These are phyloP conservation scores for Pythium guiyangense DNA, from an alignment of 352 stramenopile species.

Conservation along the genomic window DNA sequence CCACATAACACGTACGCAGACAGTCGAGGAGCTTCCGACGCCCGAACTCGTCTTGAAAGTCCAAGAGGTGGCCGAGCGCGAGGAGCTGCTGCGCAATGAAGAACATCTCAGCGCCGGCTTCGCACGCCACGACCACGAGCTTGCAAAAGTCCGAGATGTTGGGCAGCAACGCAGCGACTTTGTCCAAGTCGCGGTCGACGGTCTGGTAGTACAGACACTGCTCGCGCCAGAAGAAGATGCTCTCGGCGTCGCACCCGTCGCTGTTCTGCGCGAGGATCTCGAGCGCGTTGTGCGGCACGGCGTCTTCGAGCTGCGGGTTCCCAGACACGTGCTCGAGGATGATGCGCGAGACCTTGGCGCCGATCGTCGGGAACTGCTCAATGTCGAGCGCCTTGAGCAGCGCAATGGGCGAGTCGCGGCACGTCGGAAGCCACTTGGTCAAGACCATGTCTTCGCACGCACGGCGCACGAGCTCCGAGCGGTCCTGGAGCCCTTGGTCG, in stretches of 20 bases:
- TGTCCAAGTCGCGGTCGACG: conserved; percentile 52
- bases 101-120: conserved; percentile 40
- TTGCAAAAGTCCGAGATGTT: conserved; percentile 74
- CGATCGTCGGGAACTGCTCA: conserved; percentile 50
- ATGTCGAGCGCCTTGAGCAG: conserved; percentile 61
- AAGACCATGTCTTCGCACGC: conserved; percentile 76
- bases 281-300: conserved; percentile 36
- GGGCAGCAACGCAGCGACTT: conserved; percentile 42
- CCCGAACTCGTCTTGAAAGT: conserved; percentile 81
- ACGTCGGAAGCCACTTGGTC: conserved; percentile 56
- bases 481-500: conserved; percentile 73
- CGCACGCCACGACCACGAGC: conserved; percentile 44
- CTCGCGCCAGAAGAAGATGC: conserved; percentile 78
- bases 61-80: conserved; percentile 50
- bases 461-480: conserved; percentile 33
- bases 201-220: conserved; percentile 73
- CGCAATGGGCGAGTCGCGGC: conserved; percentile 41
- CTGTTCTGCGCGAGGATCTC: conserved; percentile 36
- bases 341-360: conserved; percentile 41
- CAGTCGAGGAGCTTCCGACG: conserved; percentile 59
- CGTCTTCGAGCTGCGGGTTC: conserved; percentile 26
- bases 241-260: conserved; percentile 39
- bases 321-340: conserved; percentile 43
- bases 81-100: conserved; percentile 76
- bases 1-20: conserved; percentile 39